These are phyloP conservation scores for Penicillium hordei DNA, from an alignment of 2,329 filamentous ascomycete species.

Conservation along the genomic window DNA sequence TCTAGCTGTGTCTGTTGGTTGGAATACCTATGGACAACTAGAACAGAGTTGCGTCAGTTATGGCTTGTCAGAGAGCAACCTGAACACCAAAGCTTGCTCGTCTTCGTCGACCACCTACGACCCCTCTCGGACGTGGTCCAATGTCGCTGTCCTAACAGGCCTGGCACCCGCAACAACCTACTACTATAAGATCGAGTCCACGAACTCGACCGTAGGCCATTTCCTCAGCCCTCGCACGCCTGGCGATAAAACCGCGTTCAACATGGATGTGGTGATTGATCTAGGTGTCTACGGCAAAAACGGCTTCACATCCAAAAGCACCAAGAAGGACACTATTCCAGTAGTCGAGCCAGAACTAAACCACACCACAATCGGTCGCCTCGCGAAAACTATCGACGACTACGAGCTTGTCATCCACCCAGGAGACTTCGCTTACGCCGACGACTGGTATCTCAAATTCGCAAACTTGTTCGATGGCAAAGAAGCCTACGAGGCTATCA, in stretches of 20 bases:
- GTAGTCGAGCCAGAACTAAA: constrained; percentile 53
- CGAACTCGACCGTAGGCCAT: constrained; percentile 54
- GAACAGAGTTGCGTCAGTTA: constrained; percentile 53
- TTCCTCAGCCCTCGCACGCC: constrained; percentile 56
- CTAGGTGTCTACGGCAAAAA: constrained; percentile 56
- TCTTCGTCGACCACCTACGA: constrained; percentile 51
- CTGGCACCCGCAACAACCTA: constrained; percentile 57
- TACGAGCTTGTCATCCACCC: constrained; percentile 52
- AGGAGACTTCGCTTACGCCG: constrained; percentile 58
- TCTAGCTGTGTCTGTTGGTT: constrained; percentile 54
- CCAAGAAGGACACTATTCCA: constrained; percentile 53
- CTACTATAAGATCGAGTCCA: constrained; percentile 60
- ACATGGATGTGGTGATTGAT: constrained; percentile 55
- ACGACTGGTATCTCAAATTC: constrained; percentile 54
- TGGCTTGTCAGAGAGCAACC: constrained; percentile 44
- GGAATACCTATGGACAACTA: constrained; percentile 57
- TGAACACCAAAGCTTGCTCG: constrained; percentile 49
- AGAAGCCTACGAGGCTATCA: constrained; percentile 57
- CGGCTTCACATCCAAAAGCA: constrained; percentile 52
- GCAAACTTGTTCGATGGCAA: constrained; percentile 51
- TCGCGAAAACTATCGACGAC: constrained; percentile 53
- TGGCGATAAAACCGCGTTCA: constrained; percentile 57
- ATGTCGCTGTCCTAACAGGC: constrained; percentile 49
- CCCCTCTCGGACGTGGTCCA: constrained; percentile 56
- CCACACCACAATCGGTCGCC: constrained; percentile 58